Evolutionary conservation across 2,329 filamentous ascomycete species (phyloP), one percentile per base, ranked within the genome.

Genomic region (Ramichloridium luteum): DNA sequence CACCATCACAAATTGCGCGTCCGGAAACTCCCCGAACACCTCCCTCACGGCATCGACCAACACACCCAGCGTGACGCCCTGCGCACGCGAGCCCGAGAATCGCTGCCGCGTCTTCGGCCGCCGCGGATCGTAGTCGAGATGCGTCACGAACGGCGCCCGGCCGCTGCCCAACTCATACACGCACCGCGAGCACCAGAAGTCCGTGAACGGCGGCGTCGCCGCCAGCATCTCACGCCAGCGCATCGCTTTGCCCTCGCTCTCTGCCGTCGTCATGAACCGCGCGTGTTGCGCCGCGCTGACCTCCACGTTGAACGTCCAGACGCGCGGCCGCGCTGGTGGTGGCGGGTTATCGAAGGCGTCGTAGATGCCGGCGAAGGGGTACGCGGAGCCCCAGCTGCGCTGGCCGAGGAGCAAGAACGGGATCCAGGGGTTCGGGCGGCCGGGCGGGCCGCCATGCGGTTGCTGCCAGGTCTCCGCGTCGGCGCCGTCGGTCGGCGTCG

Each of bases 21-120:
- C 23, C 5, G 20, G 17, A 25, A 37, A 23, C 14, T 25, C 31
- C 23, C 37, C 32, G 18, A 45, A 64, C 45, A 51, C 53, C 23
- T 41, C 39, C 18, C 14, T 28, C 4, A 39, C 30, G 18, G 41
- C 43, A 40, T 46, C 43, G 4, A 40, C 35, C 18, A 47, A 12
- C 28, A 37, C 30, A 2, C 44, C 41, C 13, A 47, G 20, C 22
- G 37, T 46, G 13, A 46, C 33, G 3, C 44, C 41, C 3, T 30
- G 27, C 4, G 17, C 16, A 28, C 36, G 27, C 20, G 25, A 26
- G 4, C 18, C 8, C n/a, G 20, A 9, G 30, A 31, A 44, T 32
- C 12, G 33, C 36, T 45, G 43, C 39, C 39, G 22, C 13, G 23
- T 16, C 32, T 45, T 47, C 30, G 37, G 28, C 12, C 32, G 8